These are phyloP conservation scores for Dactylonectria macrodidyma DNA, from an alignment of 2,329 filamentous ascomycete species.

Conservation along the genomic window DNA sequence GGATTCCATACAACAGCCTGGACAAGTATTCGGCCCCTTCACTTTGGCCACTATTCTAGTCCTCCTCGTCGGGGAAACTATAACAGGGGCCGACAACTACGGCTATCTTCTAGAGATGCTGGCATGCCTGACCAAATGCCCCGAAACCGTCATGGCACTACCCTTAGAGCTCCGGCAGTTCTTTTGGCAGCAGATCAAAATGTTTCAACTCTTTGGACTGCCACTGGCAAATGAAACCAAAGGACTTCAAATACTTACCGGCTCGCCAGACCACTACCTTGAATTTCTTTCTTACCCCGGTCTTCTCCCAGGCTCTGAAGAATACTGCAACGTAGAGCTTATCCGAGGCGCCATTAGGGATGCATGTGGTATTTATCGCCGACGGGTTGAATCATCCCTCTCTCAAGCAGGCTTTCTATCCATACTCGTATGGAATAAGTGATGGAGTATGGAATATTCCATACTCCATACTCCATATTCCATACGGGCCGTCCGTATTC, in stretches of 20 bases:
- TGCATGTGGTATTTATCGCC: conserved; percentile 47
- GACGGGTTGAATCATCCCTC: conserved; percentile 42
- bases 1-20: conserved; percentile 48
- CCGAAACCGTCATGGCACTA: conserved; percentile 38
- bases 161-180: conserved; percentile 42
- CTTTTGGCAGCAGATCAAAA: conserved; percentile 51
- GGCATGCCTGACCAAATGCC: conserved; percentile 46
- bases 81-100: conserved; percentile 57
- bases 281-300: conserved; percentile 47
- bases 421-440: too few species aligned
- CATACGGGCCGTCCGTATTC: too few species aligned
- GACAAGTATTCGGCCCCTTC: conserved; percentile 54
- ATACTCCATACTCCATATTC: too few species aligned
- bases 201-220: conserved; percentile 52
- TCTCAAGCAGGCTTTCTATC: too few species aligned
- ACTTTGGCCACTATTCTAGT: conserved; percentile 57
- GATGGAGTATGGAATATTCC: too few species aligned
- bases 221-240: conserved; percentile 48
- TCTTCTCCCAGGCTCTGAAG: conserved; percentile 36
- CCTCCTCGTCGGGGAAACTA: conserved; percentile 58
- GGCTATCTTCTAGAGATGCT: conserved; percentile 55
- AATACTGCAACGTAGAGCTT: conserved; percentile 35
- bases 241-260: conserved; percentile 42
- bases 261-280: conserved; percentile 44
- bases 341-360: conserved; percentile 46